These are phyloP conservation scores for Ogataea wickerhamii DNA, from an alignment of 805 yeast genomes.

Conservation along the genomic window DNA sequence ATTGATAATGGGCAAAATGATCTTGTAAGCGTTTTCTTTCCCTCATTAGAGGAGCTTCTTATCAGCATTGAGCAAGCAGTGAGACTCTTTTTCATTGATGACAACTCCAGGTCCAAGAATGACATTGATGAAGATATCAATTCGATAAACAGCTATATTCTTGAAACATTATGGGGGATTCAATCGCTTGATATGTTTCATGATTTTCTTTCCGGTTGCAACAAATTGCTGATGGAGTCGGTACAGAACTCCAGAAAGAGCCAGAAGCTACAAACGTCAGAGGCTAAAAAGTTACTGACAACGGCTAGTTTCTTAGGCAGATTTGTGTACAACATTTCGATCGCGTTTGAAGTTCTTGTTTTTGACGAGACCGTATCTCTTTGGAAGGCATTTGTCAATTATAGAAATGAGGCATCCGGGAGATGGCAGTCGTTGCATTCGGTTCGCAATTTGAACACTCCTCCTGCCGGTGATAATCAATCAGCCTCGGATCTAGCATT, in stretches of 20 bases:
- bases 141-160: slow-evolving; percentile 30
- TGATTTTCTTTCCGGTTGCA: slow-evolving; percentile 32
- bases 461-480: neutral
- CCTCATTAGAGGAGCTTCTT: slow-evolving; percentile 24
- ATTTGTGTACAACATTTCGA: slow-evolving; percentile 39
- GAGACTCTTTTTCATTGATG: slow-evolving; percentile 5
- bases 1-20: slow-evolving; percentile 8
- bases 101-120: slow-evolving; percentile 1
- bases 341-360: slow-evolving; percentile 40
- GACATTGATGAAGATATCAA: slow-evolving; percentile 23
- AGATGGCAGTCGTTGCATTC: slow-evolving; percentile 11
- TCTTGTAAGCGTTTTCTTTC: slow-evolving; percentile 21
- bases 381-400: slow-evolving; percentile 40
- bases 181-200: slow-evolving; percentile 47
- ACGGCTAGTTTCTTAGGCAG: slow-evolving; percentile 43
- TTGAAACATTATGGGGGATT: slow-evolving; percentile 44
- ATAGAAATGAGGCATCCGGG: slow-evolving; percentile 29
- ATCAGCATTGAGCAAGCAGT: slow-evolving; percentile 15
- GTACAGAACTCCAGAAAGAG: slow-evolving; percentile 2
- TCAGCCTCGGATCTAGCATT: slow-evolving; percentile 8
- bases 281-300: slow-evolving; percentile 28
- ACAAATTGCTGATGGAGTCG: slow-evolving; percentile 33
- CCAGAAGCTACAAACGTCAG: neutral
- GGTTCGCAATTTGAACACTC: neutral
- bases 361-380: slow-evolving; percentile 44